Evolutionary conservation across 345 rosid species (phyloP).

Genomic region (Corchorus olitorius): DNA sequence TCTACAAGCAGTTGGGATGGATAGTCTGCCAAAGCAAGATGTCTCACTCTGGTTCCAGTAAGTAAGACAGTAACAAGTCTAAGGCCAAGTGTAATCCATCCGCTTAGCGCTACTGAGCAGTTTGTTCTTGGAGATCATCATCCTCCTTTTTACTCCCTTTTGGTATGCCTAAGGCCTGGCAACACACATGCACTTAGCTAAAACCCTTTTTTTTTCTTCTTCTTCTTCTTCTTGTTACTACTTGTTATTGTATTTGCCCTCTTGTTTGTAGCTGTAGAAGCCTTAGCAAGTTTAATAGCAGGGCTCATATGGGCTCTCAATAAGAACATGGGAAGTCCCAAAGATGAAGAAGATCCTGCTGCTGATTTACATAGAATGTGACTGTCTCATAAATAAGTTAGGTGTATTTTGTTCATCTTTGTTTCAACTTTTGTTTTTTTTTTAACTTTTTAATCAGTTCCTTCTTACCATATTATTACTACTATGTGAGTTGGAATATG

Average conservation of each 20-base stretch:
- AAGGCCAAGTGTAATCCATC: neutral
- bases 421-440: neutral
- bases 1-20: constrained; percentile 51
- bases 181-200: constrained; percentile 7
- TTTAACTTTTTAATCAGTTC: neutral
- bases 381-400: constrained; percentile 42
- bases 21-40: constrained; percentile 66
- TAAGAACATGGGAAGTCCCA: constrained; percentile 24
- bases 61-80: constrained; percentile 21
- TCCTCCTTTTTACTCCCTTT: neutral
- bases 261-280: constrained; percentile 27
- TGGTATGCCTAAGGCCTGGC: neutral
- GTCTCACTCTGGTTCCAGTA: constrained; percentile 67
- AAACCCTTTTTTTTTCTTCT: neutral
- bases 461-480: neutral
- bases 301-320: constrained; percentile 21
- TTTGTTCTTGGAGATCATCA: neutral
- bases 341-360: neutral
- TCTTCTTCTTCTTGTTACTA: too few species aligned
- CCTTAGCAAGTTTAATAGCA: constrained; percentile 7
- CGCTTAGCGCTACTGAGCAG: neutral
- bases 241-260: constrained; percentile 1
- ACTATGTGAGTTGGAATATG: constrained; percentile 20
- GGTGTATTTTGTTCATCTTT: neutral
- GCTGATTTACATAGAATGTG: constrained; percentile 23